Conservation (phyloP, 2,329 filamentous ascomycete genomes). For the Thielaviopsis euricoi region DNA sequence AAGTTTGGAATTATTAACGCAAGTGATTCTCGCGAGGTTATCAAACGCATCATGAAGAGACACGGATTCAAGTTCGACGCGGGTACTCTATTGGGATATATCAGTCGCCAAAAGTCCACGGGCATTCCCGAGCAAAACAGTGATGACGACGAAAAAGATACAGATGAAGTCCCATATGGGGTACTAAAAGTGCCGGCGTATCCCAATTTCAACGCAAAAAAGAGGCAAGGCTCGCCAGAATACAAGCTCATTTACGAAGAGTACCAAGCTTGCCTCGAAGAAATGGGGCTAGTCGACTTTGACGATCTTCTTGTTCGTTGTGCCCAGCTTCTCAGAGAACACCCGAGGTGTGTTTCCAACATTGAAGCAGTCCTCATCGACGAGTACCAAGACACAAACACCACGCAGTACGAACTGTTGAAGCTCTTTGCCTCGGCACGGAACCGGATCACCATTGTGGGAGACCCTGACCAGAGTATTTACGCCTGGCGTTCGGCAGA, state of each 20-base stretch:
- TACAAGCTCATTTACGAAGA: slow-evolving; percentile 53
- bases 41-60: slow-evolving; percentile 71
- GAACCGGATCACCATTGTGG: slow-evolving; percentile 79
- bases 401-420: slow-evolving; percentile 91
- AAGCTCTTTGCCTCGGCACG: slow-evolving; percentile 59
- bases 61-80: slow-evolving; percentile 52
- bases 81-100: slow-evolving; percentile 53
- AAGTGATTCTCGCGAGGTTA: slow-evolving; percentile 60
- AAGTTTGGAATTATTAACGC: slow-evolving; percentile 87
- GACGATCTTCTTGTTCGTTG: slow-evolving; percentile 81
- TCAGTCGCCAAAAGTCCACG: slow-evolving; percentile 50
- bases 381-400: slow-evolving; percentile 95
- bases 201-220: no score
- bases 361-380: slow-evolving; percentile 86
- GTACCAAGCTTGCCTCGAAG: slow-evolving; percentile 60
- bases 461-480: slow-evolving; percentile 94
- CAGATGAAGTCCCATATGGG: no score
- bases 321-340: slow-evolving; percentile 55
- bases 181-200: no score
- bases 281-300: slow-evolving; percentile 78
- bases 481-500: slow-evolving; percentile 93
- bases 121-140: slow-evolving; percentile 27
- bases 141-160: slow-evolving; percentile 20
- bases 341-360: slow-evolving; percentile 72
- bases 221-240: slow-evolving; percentile 33